Conservation (phyloP, 148 eudicot genomes). For the Limonium bicolor region DNA sequence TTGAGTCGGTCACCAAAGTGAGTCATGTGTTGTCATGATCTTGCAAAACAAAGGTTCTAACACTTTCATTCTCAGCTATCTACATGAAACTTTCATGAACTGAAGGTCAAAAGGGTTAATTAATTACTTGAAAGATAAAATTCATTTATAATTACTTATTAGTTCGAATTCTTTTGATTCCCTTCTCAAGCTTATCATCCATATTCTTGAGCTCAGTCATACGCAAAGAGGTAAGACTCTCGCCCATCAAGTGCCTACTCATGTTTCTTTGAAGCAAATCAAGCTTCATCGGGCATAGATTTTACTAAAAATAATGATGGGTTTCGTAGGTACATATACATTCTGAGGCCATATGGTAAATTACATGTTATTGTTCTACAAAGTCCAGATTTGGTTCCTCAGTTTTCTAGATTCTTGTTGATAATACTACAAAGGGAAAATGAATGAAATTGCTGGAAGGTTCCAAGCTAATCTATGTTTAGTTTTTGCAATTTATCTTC, state of each 20-base stretch:
- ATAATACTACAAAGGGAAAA: constrained; percentile 69
- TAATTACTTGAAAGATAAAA: not conserved
- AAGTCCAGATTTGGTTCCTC: constrained; percentile 22
- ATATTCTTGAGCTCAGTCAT: constrained; percentile 55
- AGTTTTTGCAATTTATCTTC: too few relatives aligned
- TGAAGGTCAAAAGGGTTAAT: not conserved
- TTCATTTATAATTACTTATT: constrained; percentile 32
- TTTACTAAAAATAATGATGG: not conserved
- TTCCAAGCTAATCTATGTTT: too few relatives aligned
- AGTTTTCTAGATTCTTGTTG: constrained; percentile 80
- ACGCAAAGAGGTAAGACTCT: constrained; percentile 31
- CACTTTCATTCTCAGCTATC: too few relatives aligned
- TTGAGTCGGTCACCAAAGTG: too few relatives aligned
- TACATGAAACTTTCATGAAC: not conserved
- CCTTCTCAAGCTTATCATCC: constrained; percentile 48
- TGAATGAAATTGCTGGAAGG: too few relatives aligned
- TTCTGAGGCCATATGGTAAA: too few relatives aligned
- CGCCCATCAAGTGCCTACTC: constrained; percentile 71
- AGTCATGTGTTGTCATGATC: too few relatives aligned
- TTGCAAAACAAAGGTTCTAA: too few relatives aligned
- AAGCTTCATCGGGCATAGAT: not conserved
- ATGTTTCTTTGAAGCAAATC: not conserved
- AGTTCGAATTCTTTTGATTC: constrained; percentile 63
- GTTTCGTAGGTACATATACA: too few relatives aligned
- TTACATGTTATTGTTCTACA: constrained; percentile 26